Base-by-base conservation (phyloP, 805 yeast genomes). In the Cyberlindnera nakhonratchasimensis region DNA sequence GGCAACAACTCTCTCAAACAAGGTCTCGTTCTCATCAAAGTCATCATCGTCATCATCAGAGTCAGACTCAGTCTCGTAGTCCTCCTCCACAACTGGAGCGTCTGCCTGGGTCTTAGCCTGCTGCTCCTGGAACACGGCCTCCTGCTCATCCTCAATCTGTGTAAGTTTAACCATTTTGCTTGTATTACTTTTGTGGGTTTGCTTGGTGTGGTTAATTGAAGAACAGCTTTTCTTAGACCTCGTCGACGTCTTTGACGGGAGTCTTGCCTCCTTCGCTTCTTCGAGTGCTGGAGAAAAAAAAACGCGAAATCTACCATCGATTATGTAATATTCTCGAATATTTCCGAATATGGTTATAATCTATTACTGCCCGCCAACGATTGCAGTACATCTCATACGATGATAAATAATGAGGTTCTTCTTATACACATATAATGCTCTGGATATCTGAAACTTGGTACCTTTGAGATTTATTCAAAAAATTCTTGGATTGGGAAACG, bases 1-100 rank as follows among this genome's bases (percentile, higher is more conserved):
- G 38, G 99, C 99, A 49, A 79, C 78, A 50, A 93, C 65, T 77
- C 99, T 85, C 57, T 93, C 98, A 47, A 72, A 66, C 14, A 93
- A 52, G 24, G 96, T 82, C 72, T 93, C 99, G 60, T 82, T 79
- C 59, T 80, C 86, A 62, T 86, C 87, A 52, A 78, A 86, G 48
- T 81, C 82, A 14, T 51, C 55, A 37, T 67, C 72, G 48, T 81
- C 82, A 14, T 51, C 55, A 37, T 67, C 72, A 22, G 74, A 68
- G 30, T 79, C 86, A 20, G 72, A 66, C 45, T 80, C 87, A 29
- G 69, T 69, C 37, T 66, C 73, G 31, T 65, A 68, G 33, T 67
- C 72, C 29, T 65, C 68, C 6, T 64, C 65, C 40, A 70, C 70
- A 28, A 58, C 62, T 25, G 55, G 64, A 32, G 61, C 65, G 33